Conservation (phyloP, 2,329 filamentous ascomycete genomes). For the Ophiostoma quercus region DNA sequence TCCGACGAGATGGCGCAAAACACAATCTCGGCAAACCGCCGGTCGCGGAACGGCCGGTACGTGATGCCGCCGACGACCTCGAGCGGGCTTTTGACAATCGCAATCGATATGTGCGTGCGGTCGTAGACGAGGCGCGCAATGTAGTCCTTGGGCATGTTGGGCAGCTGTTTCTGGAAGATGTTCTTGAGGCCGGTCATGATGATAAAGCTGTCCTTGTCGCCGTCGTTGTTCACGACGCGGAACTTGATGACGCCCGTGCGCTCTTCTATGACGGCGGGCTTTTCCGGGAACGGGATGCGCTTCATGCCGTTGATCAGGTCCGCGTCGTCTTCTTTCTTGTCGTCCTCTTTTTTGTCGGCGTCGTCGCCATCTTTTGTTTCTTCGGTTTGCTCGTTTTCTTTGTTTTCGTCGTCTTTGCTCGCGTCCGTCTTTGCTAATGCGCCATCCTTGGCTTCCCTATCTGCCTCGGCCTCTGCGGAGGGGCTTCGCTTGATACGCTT, state of each 20-base stretch:
- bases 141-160: conserved; percentile 99
- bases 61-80: conserved; percentile 97
- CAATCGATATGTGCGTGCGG: conserved; percentile 90
- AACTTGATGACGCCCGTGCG: conserved; percentile 93
- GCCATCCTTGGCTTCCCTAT: not conserved
- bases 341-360: not conserved
- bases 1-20: conserved; percentile 97
- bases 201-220: conserved; percentile 78
- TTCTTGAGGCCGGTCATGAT: conserved; percentile 94
- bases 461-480: conserved; percentile 35
- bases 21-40: conserved; percentile 94
- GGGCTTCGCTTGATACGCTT: conserved; percentile 60
- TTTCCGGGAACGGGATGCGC: conserved; percentile 82
- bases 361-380: no score
- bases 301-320: conserved; percentile 40
- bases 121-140: conserved; percentile 97
- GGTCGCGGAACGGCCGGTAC: conserved; percentile 86
- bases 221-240: conserved; percentile 95
- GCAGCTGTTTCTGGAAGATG: conserved; percentile 96
- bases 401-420: not conserved
- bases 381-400: not conserved
- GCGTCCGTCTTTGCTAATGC: not conserved
- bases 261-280: conserved; percentile 91
- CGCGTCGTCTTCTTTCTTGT: not conserved
- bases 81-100: conserved; percentile 92